Evolutionary conservation across 108 stramenopile species (phyloP).

Genomic region (Mediolabrus comicus): DNA sequence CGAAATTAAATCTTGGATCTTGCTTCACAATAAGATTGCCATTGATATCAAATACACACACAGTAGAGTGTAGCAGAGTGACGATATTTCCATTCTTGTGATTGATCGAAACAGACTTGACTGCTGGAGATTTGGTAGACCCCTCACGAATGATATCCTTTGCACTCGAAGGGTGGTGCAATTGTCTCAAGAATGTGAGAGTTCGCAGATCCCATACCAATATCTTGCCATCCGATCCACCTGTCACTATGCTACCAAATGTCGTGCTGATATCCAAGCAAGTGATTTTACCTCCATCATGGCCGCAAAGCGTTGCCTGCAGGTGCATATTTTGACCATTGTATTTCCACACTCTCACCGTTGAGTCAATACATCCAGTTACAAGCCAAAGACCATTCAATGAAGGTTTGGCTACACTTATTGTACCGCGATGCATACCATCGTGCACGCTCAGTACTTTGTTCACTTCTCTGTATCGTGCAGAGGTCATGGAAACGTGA

Average conservation of each 20-base stretch:
- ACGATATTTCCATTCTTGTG: conserved; percentile 87
- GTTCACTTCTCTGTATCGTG: conserved; percentile 76
- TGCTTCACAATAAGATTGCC: conserved; percentile 84
- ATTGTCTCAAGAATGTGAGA: conserved; percentile 83
- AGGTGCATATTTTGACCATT: conserved; percentile 70
- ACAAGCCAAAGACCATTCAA: conserved; percentile 80
- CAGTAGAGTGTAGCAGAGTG: conserved; percentile 71
- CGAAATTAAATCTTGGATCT: conserved; percentile 56
- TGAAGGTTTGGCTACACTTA: conserved; percentile 77
- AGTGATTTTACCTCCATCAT: conserved; percentile 85
- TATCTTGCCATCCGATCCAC: conserved; percentile 85
- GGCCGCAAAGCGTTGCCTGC: conserved; percentile 85
- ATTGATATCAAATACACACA: conserved; percentile 90
- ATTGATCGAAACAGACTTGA: conserved; percentile 87
- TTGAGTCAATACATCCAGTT: conserved; percentile 89
- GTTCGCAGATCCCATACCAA: conserved; percentile 91
- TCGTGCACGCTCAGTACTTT: conserved; percentile 91
- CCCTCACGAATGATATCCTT: conserved; percentile 8
- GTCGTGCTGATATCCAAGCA: conserved; percentile 83
- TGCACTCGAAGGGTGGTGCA: conserved; percentile 39
- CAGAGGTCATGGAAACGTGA: conserved; percentile 64
- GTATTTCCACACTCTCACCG: conserved; percentile 91
- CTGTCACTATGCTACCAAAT: conserved; percentile 88
- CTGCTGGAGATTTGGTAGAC: conserved; percentile 24
- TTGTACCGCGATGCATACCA: conserved; percentile 82